phyloP scores from a whole-genome alignment of 2,329 filamentous ascomycete species.

The Phialemoniopsis sp. region DNA sequence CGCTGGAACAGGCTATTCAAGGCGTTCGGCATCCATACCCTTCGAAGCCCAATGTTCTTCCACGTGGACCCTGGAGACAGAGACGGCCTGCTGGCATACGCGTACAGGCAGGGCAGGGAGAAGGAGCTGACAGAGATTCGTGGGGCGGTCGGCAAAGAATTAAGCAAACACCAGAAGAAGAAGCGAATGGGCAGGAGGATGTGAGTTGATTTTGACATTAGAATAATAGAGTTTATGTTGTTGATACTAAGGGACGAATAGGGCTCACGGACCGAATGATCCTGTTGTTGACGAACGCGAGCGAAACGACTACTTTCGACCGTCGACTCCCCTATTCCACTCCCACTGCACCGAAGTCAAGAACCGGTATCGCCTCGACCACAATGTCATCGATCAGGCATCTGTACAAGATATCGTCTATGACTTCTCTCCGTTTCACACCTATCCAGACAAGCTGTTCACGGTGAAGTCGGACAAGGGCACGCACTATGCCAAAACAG shows the following conservation, averaged over 20 bases:
- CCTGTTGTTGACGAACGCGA: constrained; percentile 57
- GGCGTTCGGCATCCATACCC: constrained; percentile 63
- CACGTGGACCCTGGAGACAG: constrained; percentile 73
- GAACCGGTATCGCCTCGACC: constrained; percentile 53
- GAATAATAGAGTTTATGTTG: no score
- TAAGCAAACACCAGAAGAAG: constrained; percentile 78
- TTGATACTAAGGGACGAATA: no score
- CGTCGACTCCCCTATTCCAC: constrained; percentile 56
- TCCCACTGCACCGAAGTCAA: constrained; percentile 58
- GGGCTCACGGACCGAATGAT: neutral
- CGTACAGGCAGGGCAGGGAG: constrained; percentile 56
- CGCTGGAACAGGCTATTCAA: constrained; percentile 69
- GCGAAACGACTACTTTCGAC: constrained; percentile 65
- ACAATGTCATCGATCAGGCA: constrained; percentile 54
- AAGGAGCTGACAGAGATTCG: constrained; percentile 65
- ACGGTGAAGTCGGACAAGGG: constrained; percentile 54
- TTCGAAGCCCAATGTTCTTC: constrained; percentile 80
- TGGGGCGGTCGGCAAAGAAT: constrained; percentile 72
- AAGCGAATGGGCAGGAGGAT: constrained; percentile 34
- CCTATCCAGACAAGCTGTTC: constrained; percentile 34
- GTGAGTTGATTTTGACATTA: constrained; percentile 20
- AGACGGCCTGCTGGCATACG: constrained; percentile 67
- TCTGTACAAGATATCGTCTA: constrained; percentile 59
- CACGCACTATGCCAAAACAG: constrained; percentile 52
- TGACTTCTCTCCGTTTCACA: constrained; percentile 41